Conservation (phyloP, 2,329 filamentous ascomycete genomes). For the Aspergillus sp. region DNA sequence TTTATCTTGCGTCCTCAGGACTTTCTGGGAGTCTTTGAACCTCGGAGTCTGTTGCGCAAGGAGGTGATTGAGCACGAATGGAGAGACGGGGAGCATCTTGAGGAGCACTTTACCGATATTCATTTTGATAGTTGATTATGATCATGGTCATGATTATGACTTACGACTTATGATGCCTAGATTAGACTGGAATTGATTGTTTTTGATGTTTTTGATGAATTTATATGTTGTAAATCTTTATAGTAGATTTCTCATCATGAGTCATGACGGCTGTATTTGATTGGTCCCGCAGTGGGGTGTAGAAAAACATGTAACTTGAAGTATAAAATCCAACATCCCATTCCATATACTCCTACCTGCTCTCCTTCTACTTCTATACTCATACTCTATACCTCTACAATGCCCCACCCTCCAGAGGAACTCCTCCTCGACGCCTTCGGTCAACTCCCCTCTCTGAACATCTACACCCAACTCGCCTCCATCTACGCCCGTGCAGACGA, state of each 20-base stretch:
- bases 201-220: no score
- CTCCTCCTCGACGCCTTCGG: slow-evolving; percentile 44
- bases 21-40: background rate
- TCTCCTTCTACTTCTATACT: no score
- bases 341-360: no score
- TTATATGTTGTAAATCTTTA: no score
- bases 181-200: no score
- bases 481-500: slow-evolving; percentile 35
- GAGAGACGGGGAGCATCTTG: background rate
- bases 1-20: background rate
- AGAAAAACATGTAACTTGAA: background rate
- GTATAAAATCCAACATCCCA: no score
- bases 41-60: background rate
- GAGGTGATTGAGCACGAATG: background rate
- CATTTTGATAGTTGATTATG: no score
- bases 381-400: background rate
- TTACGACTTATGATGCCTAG: no score
- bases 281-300: background rate
- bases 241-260: background rate
- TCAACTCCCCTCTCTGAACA: slow-evolving; percentile 40
- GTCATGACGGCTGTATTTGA: background rate
- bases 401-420: background rate
- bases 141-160: no score
- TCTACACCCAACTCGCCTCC: slow-evolving; percentile 50
- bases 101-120: background rate